Conservation (phyloP, 2,329 filamentous ascomycete species). For the Arthroderma sp. region DNA sequence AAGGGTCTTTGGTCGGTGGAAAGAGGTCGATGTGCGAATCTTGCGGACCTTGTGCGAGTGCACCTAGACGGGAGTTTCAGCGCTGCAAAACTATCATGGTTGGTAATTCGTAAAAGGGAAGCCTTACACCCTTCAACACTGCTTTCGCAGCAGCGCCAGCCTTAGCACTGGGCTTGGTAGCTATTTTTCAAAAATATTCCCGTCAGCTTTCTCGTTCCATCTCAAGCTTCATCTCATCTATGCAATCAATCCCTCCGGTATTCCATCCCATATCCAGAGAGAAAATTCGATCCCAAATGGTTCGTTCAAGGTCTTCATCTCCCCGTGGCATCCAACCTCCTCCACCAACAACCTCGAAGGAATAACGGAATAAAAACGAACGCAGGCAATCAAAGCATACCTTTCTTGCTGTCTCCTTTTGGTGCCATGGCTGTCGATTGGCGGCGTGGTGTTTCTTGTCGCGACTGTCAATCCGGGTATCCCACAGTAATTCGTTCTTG, state of each 20-base stretch:
- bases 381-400: slow-evolving; percentile 19
- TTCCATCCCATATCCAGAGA: too few relatives aligned
- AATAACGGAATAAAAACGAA: too few relatives aligned
- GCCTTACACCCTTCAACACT: slow-evolving; percentile 81
- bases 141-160: slow-evolving; percentile 91
- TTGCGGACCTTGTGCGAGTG: slow-evolving; percentile 81
- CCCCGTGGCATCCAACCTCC: too few relatives aligned
- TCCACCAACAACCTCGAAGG: too few relatives aligned
- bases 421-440: slow-evolving; percentile 36
- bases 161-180: slow-evolving; percentile 54
- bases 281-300: too few relatives aligned
- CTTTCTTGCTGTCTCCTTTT: slow-evolving; percentile 34
- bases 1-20: slow-evolving; percentile 97
- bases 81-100: not conserved
- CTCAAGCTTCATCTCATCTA: too few relatives aligned
- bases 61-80: slow-evolving; percentile 33
- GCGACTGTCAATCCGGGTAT: not conserved
- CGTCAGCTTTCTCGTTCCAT: too few relatives aligned
- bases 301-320: too few relatives aligned
- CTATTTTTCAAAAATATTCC: not conserved
- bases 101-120: not conserved
- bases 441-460: slow-evolving; percentile 26
- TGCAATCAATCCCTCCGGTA: too few relatives aligned
- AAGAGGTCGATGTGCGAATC: slow-evolving; percentile 82
- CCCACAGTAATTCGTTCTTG: too few relatives aligned